These are phyloP conservation scores for Backusella parvicylindrica DNA, from an alignment of 192 early-diverging fungal genomes.

Conservation along the genomic window DNA sequence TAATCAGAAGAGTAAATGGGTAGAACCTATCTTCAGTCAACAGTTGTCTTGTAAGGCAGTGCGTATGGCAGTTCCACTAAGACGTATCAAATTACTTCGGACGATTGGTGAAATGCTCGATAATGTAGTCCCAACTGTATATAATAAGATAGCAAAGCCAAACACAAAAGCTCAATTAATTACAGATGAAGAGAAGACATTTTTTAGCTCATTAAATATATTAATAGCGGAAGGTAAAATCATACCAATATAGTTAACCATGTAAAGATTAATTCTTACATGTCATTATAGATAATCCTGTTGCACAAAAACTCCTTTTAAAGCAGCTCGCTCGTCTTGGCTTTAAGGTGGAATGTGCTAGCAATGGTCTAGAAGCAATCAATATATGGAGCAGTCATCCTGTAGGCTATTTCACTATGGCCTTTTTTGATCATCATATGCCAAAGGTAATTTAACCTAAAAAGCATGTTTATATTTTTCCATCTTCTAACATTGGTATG, in stretches of 20 bases:
- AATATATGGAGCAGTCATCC: conserved; percentile 36
- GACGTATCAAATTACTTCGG: conserved; percentile 42
- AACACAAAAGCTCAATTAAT: conserved; percentile 26
- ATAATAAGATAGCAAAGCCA: conserved; percentile 25
- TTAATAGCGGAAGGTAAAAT: conserved; percentile 43
- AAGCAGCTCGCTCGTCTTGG: conserved; percentile 45
- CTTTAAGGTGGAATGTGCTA: conserved; percentile 45
- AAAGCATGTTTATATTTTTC: not conserved
- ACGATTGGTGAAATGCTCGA: conserved; percentile 40
- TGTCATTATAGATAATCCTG: conserved; percentile 35
- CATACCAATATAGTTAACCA: not conserved
- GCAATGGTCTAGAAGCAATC: conserved; percentile 48
- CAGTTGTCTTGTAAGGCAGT: conserved; percentile 16
- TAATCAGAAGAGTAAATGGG: not conserved
- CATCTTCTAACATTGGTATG: not conserved
- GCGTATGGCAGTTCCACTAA: conserved; percentile 37
- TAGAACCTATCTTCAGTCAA: not conserved
- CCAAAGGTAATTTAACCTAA: conserved; percentile 24
- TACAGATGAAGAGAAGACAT: conserved; percentile 34
- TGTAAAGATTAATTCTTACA: not conserved
- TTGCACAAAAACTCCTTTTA: conserved; percentile 44
- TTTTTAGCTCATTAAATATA: conserved; percentile 40
- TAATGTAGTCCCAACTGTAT: conserved; percentile 24
- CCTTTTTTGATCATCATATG: conserved; percentile 56
- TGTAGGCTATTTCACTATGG: conserved; percentile 40